Percentiles rank a stretch among this genome's conserved stretches.
Evolutionary conservation across 139 green algal genomes (phyloP).

Genomic region (Spirogloea muscicola): DNA sequence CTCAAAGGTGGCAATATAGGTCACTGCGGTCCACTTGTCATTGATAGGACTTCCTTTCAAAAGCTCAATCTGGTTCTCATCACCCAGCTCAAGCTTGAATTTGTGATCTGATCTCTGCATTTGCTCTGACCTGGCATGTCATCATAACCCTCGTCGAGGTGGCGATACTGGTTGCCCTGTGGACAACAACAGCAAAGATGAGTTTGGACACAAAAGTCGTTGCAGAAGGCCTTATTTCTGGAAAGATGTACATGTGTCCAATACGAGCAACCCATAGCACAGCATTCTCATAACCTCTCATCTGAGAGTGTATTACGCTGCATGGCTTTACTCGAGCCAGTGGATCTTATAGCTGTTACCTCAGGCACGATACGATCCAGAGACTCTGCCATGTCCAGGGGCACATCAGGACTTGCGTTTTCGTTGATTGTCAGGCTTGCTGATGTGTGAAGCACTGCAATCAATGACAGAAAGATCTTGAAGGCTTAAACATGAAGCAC

Average conservation of each 20-base stretch:
- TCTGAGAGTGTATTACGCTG: background rate
- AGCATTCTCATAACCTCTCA: background rate
- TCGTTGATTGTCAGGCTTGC: slow-evolving; percentile 50
- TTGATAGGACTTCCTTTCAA: too few relatives aligned
- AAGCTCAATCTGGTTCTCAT: background rate
- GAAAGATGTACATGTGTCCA: too few relatives aligned
- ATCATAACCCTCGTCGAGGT: slow-evolving; percentile 38
- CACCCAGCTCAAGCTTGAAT: background rate
- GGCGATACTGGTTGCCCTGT: slow-evolving; percentile 33
- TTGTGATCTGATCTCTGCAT: too few relatives aligned
- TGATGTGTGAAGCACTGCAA: slow-evolving; percentile 49
- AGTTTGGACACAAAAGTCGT: background rate
- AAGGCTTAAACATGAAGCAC: background rate
- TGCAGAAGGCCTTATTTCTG: background rate
- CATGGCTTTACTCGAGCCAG: too few relatives aligned
- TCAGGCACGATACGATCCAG: slow-evolving; percentile 48
- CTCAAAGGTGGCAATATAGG: too few relatives aligned
- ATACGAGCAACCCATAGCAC: background rate
- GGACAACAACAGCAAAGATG: background rate
- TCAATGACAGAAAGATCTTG: background rate
- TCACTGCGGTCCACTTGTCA: too few relatives aligned
- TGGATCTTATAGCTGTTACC: slow-evolving; percentile 4
- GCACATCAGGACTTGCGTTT: slow-evolving; percentile 37
- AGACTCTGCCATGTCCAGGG: slow-evolving; percentile 36
- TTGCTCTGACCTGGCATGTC: slow-evolving; percentile 43